Evolutionary conservation across 148 eudicot genomes (phyloP), one percentile per base, ranked within the genome.

Genomic region (Polygonum aviculare): DNA sequence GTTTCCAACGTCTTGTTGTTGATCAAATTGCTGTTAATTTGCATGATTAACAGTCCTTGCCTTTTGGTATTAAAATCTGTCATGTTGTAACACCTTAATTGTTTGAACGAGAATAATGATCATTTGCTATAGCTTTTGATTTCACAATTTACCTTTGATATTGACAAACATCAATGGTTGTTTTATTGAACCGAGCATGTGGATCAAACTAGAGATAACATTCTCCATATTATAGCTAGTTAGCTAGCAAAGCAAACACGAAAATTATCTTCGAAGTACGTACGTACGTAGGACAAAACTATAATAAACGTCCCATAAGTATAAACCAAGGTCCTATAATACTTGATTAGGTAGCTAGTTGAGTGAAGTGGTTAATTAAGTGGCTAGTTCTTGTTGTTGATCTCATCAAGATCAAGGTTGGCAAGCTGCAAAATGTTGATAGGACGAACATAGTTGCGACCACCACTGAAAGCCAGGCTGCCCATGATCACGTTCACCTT

Each of bases 401-500:
- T 38, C 16, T 62, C 69, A 31, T 62, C 16, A 22, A 82, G 77
- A 11, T 80, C 39, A 72, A 94, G 90, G 67, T 57, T 81, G 39
- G 90, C 98, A 77, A 94, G 98, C 77, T 94, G 95, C 81, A 84
- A 80, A 38, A 94, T 90, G 81, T 94, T 94, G 51, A 92, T 82
- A 41, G 98, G 98, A 83, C 84, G 88, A 76, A 75, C 95, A 9
- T 84, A 75, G 40, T 83, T 76, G 52, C 38, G 83, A 57, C 79
- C 82, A 1, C 98, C 98, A 81, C 74, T 83, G 80, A 94, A 94
- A 67, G 98, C 96, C 74, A 69, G 83, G 82, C 78, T 80, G 9
- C 97, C 98, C 83, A 90, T 76, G 39, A 94, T 74, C 47, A 89
- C 77, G 72, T 94, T 94, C 1, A 90, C 98, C 14, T 89, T 88